A percentile compares a stretch with the other conserved stretches of the same genome.
phyloP scores from a whole-genome alignment of 1,284 basidiomycete species.

The Hymenochaete sp. region DNA sequence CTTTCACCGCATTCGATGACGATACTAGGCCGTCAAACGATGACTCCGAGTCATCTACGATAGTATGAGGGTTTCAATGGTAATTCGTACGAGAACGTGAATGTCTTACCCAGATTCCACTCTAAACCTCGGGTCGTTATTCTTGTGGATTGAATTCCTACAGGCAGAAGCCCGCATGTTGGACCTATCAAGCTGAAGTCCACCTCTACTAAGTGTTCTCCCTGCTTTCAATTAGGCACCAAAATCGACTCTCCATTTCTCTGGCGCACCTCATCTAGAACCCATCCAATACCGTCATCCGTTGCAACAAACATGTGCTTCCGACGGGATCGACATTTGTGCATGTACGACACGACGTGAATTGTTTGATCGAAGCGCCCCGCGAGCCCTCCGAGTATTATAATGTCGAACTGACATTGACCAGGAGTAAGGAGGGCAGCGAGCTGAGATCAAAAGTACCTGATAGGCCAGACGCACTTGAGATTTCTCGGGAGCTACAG shows the following conservation, averaged over 20 bases:
- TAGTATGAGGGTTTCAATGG: slow-evolving; percentile 21
- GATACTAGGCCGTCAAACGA: slow-evolving; percentile 79
- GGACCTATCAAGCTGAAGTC: slow-evolving; percentile 70
- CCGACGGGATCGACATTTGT: slow-evolving; percentile 66
- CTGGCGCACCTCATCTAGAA: slow-evolving; percentile 62
- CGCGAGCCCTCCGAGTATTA: slow-evolving; percentile 83
- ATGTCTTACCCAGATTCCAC: slow-evolving; percentile 77
- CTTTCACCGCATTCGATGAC: slow-evolving; percentile 84
- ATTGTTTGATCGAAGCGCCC: slow-evolving; percentile 93
- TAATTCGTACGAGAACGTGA: neutral
- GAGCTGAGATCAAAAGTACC: neutral
- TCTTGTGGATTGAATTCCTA: slow-evolving; percentile 70
- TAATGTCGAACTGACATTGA: slow-evolving; percentile 48
- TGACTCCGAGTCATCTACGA: slow-evolving; percentile 47
- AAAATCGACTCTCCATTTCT: neutral
- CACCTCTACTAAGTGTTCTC: slow-evolving; percentile 70
- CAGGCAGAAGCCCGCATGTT: slow-evolving; percentile 89
- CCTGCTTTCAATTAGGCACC: slow-evolving; percentile 36
- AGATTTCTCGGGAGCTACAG: slow-evolving; percentile 32
- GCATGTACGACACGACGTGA: slow-evolving; percentile 79
- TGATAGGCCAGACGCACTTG: slow-evolving; percentile 14
- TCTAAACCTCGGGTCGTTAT: slow-evolving; percentile 78
- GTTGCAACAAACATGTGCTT: slow-evolving; percentile 68
- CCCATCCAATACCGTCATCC: slow-evolving; percentile 85
- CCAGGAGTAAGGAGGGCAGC: neutral